A percentile compares a stretch with the other conserved stretches of the same genome.
phyloP scores from a whole-genome alignment of 2,329 filamentous ascomycete species.

The Aureobasidium sp. region DNA sequence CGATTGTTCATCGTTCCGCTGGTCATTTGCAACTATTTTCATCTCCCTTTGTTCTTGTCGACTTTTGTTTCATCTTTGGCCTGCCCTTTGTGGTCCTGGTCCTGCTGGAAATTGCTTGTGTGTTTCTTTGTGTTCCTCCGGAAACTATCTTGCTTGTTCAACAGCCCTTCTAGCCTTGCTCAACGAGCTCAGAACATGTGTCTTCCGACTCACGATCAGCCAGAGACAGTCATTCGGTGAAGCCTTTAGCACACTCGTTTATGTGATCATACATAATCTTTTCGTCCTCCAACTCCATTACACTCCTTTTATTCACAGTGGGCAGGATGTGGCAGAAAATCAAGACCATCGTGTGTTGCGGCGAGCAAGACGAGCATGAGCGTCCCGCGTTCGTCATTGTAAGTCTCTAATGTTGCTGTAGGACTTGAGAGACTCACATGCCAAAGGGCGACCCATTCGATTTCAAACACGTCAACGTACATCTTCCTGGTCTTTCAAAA shows the following conservation, averaged over 20 bases:
- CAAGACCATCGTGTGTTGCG: constrained; percentile 1
- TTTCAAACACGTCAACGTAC: neutral
- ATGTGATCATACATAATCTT: neutral
- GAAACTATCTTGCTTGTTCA: neutral
- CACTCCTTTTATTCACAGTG: neutral
- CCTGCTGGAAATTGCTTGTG: constrained; percentile 4
- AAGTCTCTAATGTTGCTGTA: neutral
- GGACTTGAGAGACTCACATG: neutral
- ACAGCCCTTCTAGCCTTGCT: neutral
- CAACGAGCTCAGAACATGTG: neutral
- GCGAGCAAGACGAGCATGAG: neutral
- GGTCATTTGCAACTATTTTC: too few species aligned
- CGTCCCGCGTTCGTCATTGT: neutral
- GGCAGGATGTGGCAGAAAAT: neutral
- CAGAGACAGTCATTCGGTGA: neutral
- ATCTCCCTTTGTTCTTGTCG: too few species aligned
- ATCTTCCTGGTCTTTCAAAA: neutral
- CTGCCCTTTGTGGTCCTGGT: constrained; percentile 6
- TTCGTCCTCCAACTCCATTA: neutral
- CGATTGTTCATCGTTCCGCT: too few species aligned
- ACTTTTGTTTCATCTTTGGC: too few species aligned
- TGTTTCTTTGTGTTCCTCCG: constrained; percentile 4
- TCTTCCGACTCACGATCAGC: neutral
- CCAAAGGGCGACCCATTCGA: neutral
- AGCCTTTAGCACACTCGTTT: neutral